These are phyloP conservation scores for Backusella australiensis DNA, from an alignment of 192 early-diverging fungal genomes.

Conservation along the genomic window DNA sequence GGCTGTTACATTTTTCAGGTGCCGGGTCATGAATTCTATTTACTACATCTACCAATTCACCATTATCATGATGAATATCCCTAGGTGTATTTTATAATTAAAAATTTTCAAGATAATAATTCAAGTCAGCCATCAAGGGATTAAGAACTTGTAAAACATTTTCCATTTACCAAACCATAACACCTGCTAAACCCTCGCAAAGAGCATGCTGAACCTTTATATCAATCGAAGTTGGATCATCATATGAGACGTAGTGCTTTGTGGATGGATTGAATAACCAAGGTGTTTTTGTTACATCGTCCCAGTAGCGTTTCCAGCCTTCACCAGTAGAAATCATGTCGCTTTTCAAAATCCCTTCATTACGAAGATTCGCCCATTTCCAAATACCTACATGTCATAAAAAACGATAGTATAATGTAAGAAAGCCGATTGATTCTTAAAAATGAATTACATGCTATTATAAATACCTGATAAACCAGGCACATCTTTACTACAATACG, in stretches of 20 bases:
- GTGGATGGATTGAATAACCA: constrained; percentile 55
- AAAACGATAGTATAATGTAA: neutral
- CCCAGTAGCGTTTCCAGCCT: constrained; percentile 60
- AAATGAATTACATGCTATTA: constrained; percentile 13
- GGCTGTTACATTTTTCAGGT: neutral
- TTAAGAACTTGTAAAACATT: neutral
- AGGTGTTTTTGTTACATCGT: constrained; percentile 48
- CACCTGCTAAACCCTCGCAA: constrained; percentile 53
- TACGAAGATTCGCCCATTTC: constrained; percentile 58
- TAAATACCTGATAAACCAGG: constrained; percentile 38
- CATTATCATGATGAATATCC: constrained; percentile 42
- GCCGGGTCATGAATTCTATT: constrained; percentile 19
- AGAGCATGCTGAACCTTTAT: constrained; percentile 60
- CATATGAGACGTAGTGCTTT: constrained; percentile 74
- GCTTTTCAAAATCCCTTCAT: constrained; percentile 46
- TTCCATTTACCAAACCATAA: constrained; percentile 58
- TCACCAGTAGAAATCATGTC: constrained; percentile 36
- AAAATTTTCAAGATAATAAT: neutral
- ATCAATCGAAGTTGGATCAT: constrained; percentile 65
- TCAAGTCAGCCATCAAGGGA: neutral
- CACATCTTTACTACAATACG: constrained; percentile 40
- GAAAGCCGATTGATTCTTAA: constrained; percentile 13
- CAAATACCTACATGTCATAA: constrained; percentile 43
- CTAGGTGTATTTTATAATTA: neutral
- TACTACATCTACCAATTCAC: constrained; percentile 28